phyloP scores from a whole-genome alignment of 2,329 filamentous ascomycete genomes.

The Ophiostoma montium region DNA sequence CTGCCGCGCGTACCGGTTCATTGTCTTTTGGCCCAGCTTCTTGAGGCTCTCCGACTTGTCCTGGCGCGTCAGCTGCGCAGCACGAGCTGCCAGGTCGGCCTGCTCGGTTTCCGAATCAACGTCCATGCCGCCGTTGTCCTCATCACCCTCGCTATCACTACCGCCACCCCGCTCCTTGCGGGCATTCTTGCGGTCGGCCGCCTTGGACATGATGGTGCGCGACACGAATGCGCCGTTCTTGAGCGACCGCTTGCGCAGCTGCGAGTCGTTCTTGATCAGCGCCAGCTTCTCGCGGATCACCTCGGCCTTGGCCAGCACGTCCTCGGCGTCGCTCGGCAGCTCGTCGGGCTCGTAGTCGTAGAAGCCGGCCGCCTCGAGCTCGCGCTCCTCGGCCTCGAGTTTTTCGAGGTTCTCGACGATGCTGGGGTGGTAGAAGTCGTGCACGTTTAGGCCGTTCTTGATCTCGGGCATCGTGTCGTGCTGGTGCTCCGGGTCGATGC shows the following conservation, averaged over 20 bases:
- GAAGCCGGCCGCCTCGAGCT: conserved; percentile 78
- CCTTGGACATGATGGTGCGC: conserved; percentile 47
- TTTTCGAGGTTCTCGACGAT: conserved; percentile 87
- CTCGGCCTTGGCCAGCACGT: conserved; percentile 81
- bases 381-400: conserved; percentile 90
- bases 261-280: conserved; percentile 84
- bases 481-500: conserved; percentile 87
- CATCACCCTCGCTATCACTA: conserved; percentile 47
- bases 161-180: conserved; percentile 33
- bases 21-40: conserved; percentile 92
- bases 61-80: conserved; percentile 62
- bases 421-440: conserved; percentile 93
- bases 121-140: conserved; percentile 62
- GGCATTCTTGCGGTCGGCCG: conserved; percentile 35
- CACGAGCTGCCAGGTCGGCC: conserved; percentile 26
- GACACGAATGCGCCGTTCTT: conserved; percentile 96
- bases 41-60: conserved; percentile 56
- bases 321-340: conserved; percentile 64
- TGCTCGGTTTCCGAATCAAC: conserved; percentile 34
- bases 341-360: conserved; percentile 77
- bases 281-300: conserved; percentile 90
- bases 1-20: conserved; percentile 95
- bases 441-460: conserved; percentile 91
- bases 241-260: conserved; percentile 77
- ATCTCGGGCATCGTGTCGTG: conserved; percentile 91